Percentiles rank a stretch among this genome's conserved stretches.
phyloP scores from a whole-genome alignment of 2,329 filamentous ascomycete genomes.

The Lasiodiplodia gonubiensis region DNA sequence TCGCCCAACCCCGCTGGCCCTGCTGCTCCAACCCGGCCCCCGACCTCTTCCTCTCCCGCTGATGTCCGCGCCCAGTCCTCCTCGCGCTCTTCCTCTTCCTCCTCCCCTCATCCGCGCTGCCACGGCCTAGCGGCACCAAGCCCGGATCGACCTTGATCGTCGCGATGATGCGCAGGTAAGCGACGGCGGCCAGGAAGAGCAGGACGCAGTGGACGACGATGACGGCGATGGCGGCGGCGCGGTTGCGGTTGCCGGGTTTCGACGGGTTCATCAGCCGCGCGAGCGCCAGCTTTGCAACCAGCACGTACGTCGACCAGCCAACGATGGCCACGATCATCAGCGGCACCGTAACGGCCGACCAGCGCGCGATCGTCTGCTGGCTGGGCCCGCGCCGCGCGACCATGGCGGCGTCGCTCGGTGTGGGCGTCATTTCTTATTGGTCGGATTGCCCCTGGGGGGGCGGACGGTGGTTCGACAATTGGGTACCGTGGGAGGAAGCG shows the following conservation, averaged over 20 bases:
- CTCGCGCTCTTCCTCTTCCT: conserved; percentile 6
- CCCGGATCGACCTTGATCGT: conserved; percentile 74
- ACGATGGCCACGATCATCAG: conserved; percentile 69
- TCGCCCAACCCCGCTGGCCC: conserved; percentile 29
- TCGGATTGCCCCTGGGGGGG: no score
- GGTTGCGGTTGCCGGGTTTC: conserved; percentile 41
- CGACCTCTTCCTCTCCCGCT: conserved; percentile 34
- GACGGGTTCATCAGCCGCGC: conserved; percentile 35
- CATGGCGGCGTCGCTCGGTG: not conserved
- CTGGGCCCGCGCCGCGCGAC: not conserved
- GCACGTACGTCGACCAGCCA: conserved; percentile 73
- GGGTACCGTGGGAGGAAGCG: not conserved
- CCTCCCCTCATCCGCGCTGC: conserved; percentile 28
- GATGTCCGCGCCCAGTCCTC: conserved; percentile 8
- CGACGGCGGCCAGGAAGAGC: conserved; percentile 67
- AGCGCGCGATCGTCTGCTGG: conserved; percentile 55
- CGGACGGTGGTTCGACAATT: not conserved
- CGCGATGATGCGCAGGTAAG: conserved; percentile 74
- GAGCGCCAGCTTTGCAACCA: conserved; percentile 59
- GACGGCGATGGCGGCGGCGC: conserved; percentile 69
- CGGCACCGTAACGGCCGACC: conserved; percentile 71
- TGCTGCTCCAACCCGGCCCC: conserved; percentile 28
- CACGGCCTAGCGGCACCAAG: conserved; percentile 61
- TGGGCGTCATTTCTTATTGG: not conserved
- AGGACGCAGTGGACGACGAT: conserved; percentile 76